phyloP scores from a whole-genome alignment of 2,329 filamentous ascomycete species.

The Pyricularia sp. region DNA sequence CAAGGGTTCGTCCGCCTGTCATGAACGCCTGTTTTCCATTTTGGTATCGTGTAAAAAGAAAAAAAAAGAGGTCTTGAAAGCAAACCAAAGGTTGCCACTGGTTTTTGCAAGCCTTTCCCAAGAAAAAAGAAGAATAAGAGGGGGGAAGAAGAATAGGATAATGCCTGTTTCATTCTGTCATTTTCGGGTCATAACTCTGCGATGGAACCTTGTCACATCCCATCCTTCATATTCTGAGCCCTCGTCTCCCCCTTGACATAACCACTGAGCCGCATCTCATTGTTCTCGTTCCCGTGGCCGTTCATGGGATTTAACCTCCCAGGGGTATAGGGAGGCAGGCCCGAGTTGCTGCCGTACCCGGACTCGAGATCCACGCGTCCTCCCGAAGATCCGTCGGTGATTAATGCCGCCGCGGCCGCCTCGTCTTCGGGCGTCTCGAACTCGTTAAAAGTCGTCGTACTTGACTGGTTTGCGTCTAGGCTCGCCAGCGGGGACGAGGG shows the following conservation, averaged over 20 bases:
- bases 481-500: neutral
- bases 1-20: neutral
- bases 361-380: neutral
- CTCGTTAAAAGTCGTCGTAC: neutral
- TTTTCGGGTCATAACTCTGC: neutral
- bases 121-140: neutral
- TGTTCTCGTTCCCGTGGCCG: conserved; percentile 20
- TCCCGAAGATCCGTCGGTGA: conserved; percentile 14
- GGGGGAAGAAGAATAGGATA: neutral
- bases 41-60: neutral
- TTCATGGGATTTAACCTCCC: conserved; percentile 16
- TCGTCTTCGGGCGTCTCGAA: conserved; percentile 8
- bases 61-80: neutral
- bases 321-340: conserved; percentile 20
- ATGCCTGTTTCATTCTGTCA: neutral
- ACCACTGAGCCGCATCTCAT: conserved; percentile 22
- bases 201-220: neutral
- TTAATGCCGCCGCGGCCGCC: conserved; percentile 16
- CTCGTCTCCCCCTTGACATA: conserved; percentile 23
- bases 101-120: neutral
- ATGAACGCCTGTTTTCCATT: neutral
- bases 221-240: conserved; percentile 22
- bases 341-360: conserved; percentile 3
- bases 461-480: neutral
- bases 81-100: neutral